Evolutionary conservation across 164 flowering plant genomes (phyloP).

Genomic region (Taxillus chinensis): DNA sequence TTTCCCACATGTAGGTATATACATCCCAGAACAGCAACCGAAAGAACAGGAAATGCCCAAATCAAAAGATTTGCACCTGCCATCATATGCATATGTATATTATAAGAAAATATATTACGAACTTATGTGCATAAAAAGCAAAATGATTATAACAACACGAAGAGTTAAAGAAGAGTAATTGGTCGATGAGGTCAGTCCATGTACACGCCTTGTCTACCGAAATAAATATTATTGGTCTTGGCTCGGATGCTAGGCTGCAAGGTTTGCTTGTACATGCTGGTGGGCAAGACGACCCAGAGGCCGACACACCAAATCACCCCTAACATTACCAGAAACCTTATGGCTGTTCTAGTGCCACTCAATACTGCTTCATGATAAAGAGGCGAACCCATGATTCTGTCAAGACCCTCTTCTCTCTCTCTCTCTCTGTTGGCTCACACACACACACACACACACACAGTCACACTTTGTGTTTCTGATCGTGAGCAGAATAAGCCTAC

Average conservation of each 20-base stretch:
- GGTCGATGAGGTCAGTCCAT: too few relatives aligned
- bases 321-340: constrained; percentile 14
- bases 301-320: constrained; percentile 37
- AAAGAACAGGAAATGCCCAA: constrained; percentile 44
- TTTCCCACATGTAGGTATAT: constrained; percentile 53
- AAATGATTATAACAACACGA: too few relatives aligned
- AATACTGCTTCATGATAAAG: too few relatives aligned
- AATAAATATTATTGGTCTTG: constrained; percentile 32
- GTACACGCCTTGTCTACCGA: constrained; percentile 37
- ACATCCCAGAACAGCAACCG: constrained; percentile 46
- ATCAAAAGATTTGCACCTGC: constrained; percentile 33
- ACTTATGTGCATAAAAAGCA: too few relatives aligned
- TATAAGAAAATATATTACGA: not conserved
- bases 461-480: too few relatives aligned
- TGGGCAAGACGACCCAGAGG: constrained; percentile 59
- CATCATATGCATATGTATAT: too few relatives aligned
- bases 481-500: too few relatives aligned
- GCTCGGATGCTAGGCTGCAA: constrained; percentile 35
- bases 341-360: constrained; percentile 1
- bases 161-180: not conserved
- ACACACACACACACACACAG: too few relatives aligned
- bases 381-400: too few relatives aligned
- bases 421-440: too few relatives aligned
- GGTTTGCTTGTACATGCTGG: constrained; percentile 21
- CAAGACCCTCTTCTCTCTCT: too few relatives aligned